These are phyloP conservation scores for Agapanthus africanus DNA, from an alignment of 106 monocot genomes.

Conservation along the genomic window DNA sequence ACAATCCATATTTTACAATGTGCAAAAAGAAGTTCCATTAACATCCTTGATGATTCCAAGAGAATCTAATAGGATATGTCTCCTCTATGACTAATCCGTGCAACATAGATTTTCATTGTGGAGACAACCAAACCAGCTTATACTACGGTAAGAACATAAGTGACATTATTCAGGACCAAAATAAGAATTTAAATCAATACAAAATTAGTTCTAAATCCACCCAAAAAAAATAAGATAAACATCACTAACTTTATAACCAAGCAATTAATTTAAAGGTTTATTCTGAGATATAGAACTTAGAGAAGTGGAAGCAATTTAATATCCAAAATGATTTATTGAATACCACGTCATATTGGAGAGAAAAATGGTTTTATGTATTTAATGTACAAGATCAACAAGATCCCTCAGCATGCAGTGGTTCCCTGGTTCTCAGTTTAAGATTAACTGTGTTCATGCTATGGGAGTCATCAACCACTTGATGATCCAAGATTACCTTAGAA, in stretches of 20 bases:
- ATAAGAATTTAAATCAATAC: not conserved
- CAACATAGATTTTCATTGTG: too few species aligned
- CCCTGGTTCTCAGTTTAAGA: not conserved
- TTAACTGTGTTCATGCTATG: not conserved
- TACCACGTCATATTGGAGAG: not conserved
- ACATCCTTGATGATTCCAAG: too few species aligned
- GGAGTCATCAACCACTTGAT: not conserved
- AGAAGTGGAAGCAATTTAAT: not conserved
- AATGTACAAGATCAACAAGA: not conserved
- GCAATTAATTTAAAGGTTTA: not conserved
- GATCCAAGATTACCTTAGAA: not conserved
- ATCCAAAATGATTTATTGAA: not conserved
- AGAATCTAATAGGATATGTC: too few species aligned
- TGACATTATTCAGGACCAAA: not conserved
- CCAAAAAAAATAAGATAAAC: not conserved
- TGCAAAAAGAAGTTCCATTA: too few species aligned
- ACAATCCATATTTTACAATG: too few species aligned
- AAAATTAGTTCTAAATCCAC: not conserved
- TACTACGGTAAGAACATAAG: not conserved
- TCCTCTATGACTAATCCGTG: too few species aligned
- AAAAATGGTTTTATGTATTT: not conserved
- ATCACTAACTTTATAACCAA: not conserved
- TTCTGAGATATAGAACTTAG: not conserved
- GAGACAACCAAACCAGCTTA: conserved; percentile 1
- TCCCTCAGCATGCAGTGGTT: not conserved